Conservation (phyloP, 169 alveolate genomes). For the Theileria annulata region DNA sequence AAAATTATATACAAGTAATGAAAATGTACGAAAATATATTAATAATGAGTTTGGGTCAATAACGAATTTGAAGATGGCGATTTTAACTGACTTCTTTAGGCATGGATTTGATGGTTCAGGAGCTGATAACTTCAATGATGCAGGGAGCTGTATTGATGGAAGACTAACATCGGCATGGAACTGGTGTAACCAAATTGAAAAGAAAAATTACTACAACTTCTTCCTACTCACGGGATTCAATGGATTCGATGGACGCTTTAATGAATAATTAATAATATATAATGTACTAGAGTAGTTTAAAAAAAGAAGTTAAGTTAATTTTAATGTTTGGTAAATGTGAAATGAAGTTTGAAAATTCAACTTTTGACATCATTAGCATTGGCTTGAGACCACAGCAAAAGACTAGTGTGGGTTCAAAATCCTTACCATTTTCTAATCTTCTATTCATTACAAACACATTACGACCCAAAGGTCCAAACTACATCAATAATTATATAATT, state of each 20-base stretch:
- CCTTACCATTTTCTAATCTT: slow-evolving; percentile 40
- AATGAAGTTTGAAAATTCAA: slow-evolving; percentile 48
- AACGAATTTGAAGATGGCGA: slow-evolving; percentile 75
- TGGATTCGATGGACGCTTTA: slow-evolving; percentile 88
- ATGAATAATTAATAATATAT: slow-evolving; percentile 9
- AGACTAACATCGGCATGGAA: slow-evolving; percentile 93
- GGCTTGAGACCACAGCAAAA: slow-evolving; percentile 64
- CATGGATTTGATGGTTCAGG: slow-evolving; percentile 95
- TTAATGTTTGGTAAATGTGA: slow-evolving; percentile 51
- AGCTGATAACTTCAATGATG: slow-evolving; percentile 92
- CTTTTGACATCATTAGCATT: slow-evolving; percentile 52
- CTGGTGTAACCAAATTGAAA: slow-evolving; percentile 90
- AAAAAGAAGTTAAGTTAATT: slow-evolving; percentile 25
- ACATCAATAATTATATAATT: no score
- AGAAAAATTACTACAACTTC: slow-evolving; percentile 87
- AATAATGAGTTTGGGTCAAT: slow-evolving; percentile 86
- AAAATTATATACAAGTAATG: slow-evolving; percentile 78
- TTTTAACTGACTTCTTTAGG: slow-evolving; percentile 89
- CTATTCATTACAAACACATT: slow-evolving; percentile 50
- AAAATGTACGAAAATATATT: slow-evolving; percentile 75
- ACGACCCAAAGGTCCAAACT: slow-evolving; percentile 56
- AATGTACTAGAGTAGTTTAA: slow-evolving; percentile 28
- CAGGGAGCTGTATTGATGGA: slow-evolving; percentile 94
- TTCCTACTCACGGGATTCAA: slow-evolving; percentile 89
- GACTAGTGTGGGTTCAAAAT: slow-evolving; percentile 64